Evolutionary conservation across 2,329 filamentous ascomycete genomes (phyloP), one percentile per base, ranked within the genome.

Genomic region (Hortaea werneckii): DNA sequence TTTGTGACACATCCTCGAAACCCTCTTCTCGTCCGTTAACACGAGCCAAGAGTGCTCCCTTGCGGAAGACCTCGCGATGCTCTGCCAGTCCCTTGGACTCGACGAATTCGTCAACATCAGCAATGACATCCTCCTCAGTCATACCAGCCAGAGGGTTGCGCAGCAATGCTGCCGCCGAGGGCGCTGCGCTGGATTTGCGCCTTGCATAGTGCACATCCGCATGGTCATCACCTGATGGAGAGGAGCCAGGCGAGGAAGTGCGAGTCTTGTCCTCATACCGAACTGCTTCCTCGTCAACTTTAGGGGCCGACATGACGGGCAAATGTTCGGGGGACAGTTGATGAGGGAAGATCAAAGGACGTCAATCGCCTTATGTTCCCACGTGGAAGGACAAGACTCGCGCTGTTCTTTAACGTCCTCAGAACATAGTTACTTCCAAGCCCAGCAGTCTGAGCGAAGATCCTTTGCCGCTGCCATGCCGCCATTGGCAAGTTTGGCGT

Each of bases 11-110:
- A 3, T 67, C 61, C 41, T 76, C 69, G 37, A 72, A 75, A 1
- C 62, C 63, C 11, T 67, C 32, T 35, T 35, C 32, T n/a, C 32
- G 32, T 9, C 32, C 64, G 0, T 76, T 75, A 12, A 71, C 63
- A 44, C 76, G 74, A 5, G 74, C 72, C 12, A 76, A 62, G 29
- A 76, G 53, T 9, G 74, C 74, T 6, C 72, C 72, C 52, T 76
- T 75, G 26, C 52, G 60, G 48, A 69, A 66, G 5, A 67, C 50
- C 1, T 58, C 63, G 47, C 63, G 60, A 44, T 68, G 53, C 43
- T 68, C 65, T 30, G 54, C 29, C 58, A 68, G 61, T 29, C 54
- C 57, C 40, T 65, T 49, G n/a, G 52, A 45, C 35, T 65, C 58
- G 35, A 63, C 58, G 45, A 63, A 65, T 2, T 39, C 54, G 0